These are phyloP conservation scores for Abortiporus biennis DNA, from an alignment of 1,284 basidiomycete genomes.

Conservation along the genomic window DNA sequence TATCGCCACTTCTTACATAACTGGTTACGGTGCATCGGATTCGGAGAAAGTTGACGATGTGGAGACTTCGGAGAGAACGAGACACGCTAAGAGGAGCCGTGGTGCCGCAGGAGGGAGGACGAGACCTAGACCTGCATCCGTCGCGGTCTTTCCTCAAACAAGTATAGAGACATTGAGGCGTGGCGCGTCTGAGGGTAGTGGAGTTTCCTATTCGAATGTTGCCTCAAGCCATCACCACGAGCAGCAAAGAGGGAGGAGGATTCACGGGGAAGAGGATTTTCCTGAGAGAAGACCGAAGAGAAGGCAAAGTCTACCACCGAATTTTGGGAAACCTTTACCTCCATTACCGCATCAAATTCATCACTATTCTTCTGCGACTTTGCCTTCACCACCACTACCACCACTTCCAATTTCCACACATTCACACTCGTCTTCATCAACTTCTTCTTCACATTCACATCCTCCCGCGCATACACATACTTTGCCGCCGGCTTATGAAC, in stretches of 20 bases:
- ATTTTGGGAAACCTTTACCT: constrained; percentile 8
- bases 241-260: too few relatives aligned
- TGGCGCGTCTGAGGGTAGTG: too few relatives aligned
- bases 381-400: background rate
- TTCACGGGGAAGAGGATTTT: background rate
- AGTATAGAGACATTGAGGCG: too few relatives aligned
- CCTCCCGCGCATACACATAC: background rate
- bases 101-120: constrained; percentile 9
- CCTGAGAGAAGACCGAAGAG: constrained; percentile 3
- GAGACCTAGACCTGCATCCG: constrained; percentile 15
- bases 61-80: background rate
- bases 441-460: background rate
- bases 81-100: background rate
- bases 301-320: constrained; percentile 8
- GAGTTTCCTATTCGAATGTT: too few relatives aligned
- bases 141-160: constrained; percentile 12
- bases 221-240: too few relatives aligned
- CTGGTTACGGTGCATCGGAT: too few relatives aligned
- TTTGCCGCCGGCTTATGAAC: background rate
- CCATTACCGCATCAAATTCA: constrained; percentile 1
- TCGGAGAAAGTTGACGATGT: background rate
- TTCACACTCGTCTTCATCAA: constrained; percentile 1
- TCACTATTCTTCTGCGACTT: background rate
- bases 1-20: background rate
- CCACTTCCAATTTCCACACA: background rate